Conservation (phyloP, 108 stramenopile genomes). For the Nannochloropsis salina region DNA sequence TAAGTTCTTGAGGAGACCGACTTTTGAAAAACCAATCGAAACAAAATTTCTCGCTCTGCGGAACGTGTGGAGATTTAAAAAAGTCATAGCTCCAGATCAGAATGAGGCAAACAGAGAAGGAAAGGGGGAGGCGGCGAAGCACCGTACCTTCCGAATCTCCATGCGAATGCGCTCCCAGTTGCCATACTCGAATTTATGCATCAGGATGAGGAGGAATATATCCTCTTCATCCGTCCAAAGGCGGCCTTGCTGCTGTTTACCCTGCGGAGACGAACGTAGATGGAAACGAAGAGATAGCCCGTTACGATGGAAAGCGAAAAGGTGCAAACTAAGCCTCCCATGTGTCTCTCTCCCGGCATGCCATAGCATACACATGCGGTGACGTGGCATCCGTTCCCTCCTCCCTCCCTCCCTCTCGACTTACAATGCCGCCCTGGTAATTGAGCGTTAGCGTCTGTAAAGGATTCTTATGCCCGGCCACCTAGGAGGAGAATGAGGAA, state of each 20-base stretch:
- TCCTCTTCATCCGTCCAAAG: conserved; percentile 90
- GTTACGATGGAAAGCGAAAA: too few species aligned
- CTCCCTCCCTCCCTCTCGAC: conserved; percentile 16
- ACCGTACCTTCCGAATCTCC: conserved; percentile 82
- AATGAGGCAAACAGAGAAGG: not conserved
- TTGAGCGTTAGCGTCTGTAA: conserved; percentile 66
- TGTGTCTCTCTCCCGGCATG: too few species aligned
- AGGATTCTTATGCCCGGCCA: conserved; percentile 39
- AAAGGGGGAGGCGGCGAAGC: not conserved
- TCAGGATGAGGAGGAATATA: conserved; percentile 85
- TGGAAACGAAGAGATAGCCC: not conserved
- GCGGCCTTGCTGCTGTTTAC: conserved; percentile 27
- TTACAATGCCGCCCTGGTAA: conserved; percentile 60
- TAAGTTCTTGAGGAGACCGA: conserved; percentile 79
- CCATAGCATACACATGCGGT: too few species aligned
- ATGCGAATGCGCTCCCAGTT: conserved; percentile 76
- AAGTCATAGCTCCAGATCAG: not conserved
- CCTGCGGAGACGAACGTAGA: not conserved
- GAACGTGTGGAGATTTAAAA: not conserved
- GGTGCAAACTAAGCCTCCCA: too few species aligned
- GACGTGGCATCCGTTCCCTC: not conserved
- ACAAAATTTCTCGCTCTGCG: conserved; percentile 65
- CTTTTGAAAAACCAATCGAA: conserved; percentile 99
- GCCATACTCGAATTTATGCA: conserved; percentile 92
- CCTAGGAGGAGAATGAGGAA: not conserved